Conservation (phyloP, 139 green algal genomes). For the Closterium sp. region DNA sequence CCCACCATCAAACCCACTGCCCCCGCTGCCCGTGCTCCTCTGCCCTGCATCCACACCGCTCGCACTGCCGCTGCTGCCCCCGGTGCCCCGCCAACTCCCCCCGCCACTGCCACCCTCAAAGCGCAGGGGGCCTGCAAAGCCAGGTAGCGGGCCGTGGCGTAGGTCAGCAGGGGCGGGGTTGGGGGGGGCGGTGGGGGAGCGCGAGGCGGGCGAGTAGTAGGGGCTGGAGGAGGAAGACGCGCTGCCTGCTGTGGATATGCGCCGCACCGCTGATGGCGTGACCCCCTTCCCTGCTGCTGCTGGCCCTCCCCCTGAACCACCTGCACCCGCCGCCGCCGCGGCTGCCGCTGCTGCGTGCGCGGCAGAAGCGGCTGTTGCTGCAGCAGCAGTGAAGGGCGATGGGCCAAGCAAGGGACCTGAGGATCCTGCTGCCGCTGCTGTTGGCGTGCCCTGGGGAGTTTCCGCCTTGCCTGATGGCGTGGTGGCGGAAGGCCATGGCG, state of each 20-base stretch:
- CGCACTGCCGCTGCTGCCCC: neutral
- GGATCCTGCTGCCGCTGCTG: neutral
- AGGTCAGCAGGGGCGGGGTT: neutral
- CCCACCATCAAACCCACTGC: neutral
- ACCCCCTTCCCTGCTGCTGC: neutral
- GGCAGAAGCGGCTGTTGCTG: neutral
- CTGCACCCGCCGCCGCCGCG: neutral
- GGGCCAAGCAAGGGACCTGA: neutral
- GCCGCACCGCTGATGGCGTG: neutral
- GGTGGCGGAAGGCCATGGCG: neutral
- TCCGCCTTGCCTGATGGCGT: neutral
- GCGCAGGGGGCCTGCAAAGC: neutral
- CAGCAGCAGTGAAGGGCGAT: neutral
- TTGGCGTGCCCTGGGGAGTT: neutral
- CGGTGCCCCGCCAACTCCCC: neutral
- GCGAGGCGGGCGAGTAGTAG: neutral
- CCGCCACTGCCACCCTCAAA: neutral
- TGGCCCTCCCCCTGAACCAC: neutral
- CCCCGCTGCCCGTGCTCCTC: neutral
- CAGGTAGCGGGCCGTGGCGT: neutral
- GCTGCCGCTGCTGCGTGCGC: neutral
- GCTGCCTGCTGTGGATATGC: neutral
- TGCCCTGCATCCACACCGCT: neutral
- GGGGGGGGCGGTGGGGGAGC: neutral
- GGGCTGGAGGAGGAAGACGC: neutral